Conservation (phyloP, 129 eudicot species). For the Scalesia atractyloides region DNA sequence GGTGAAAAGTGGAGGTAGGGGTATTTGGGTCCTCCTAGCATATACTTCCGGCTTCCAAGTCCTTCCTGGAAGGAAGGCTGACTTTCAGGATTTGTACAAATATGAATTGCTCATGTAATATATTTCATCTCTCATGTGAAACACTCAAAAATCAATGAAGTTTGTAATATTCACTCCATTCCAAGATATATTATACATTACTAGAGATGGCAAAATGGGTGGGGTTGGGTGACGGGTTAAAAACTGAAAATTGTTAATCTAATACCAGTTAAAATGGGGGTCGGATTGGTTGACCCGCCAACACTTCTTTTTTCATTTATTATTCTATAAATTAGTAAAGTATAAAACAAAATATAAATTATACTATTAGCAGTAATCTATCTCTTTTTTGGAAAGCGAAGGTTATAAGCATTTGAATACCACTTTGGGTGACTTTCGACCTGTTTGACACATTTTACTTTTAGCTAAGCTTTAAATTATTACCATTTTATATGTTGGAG, state of each 20-base stretch:
- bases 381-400: not conserved
- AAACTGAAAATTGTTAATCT: not conserved
- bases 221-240: not conserved
- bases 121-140: not conserved
- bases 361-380: not conserved
- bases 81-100: not conserved
- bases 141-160: not conserved
- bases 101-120: not conserved
- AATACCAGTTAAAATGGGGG: not conserved
- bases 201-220: constrained; percentile 8
- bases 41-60: not conserved
- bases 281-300: not conserved
- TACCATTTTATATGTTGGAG: constrained; percentile 4
- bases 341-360: not conserved
- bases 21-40: not conserved
- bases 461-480: not conserved
- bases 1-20: not conserved
- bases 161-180: not conserved
- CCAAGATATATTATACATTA: not conserved
- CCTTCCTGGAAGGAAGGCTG: not conserved
- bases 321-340: not conserved
- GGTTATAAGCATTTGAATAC: not conserved
- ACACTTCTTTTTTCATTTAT: not conserved
- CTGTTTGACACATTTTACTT: constrained; percentile 1
- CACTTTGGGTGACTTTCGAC: not conserved